These are phyloP conservation scores for Suhomyces tanzawaensis DNA, from an alignment of 805 yeast genomes.

Conservation along the genomic window DNA sequence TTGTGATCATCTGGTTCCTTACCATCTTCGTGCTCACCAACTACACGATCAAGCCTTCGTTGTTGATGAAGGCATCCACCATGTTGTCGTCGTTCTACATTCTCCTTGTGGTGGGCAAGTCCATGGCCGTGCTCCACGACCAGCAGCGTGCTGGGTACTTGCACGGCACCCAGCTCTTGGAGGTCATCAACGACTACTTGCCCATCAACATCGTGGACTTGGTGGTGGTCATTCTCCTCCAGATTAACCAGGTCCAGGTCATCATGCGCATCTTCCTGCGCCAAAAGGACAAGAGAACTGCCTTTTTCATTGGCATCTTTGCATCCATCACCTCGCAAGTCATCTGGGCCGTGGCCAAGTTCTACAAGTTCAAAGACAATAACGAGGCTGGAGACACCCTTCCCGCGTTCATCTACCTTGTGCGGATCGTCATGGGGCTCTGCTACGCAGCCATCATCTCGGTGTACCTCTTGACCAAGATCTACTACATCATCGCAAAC, in stretches of 20 bases:
- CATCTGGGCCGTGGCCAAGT: constrained; percentile 68
- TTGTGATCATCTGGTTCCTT: constrained; percentile 60
- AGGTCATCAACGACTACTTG: constrained; percentile 40
- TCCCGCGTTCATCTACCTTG: constrained; percentile 71
- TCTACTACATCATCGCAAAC: constrained; percentile 48
- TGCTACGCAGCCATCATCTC: constrained; percentile 64
- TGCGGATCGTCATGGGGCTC: constrained; percentile 68
- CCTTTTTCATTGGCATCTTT: constrained; percentile 56
- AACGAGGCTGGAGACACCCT: constrained; percentile 53
- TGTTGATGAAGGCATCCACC: constrained; percentile 49
- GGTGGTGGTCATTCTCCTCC: constrained; percentile 54
- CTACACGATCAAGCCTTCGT: constrained; percentile 60
- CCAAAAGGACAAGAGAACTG: constrained; percentile 62
- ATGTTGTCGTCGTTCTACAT: constrained; percentile 55
- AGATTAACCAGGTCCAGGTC: constrained; percentile 69
- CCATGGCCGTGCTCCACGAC: constrained; percentile 43
- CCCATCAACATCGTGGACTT: constrained; percentile 57
- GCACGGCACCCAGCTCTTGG: constrained; percentile 44
- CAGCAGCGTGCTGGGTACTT: constrained; percentile 48
- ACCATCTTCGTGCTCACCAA: constrained; percentile 65
- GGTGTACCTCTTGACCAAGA: constrained; percentile 52
- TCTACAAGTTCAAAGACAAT: constrained; percentile 34
- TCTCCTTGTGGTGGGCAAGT: constrained; percentile 45
- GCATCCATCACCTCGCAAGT: constrained; percentile 56
- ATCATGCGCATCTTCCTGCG: constrained; percentile 66